Evolutionary conservation across 495 filamentous ascomycete genomes (phyloP), one percentile per base, ranked within the genome.

Genomic region (Hyaloscypha bicolor): DNA sequence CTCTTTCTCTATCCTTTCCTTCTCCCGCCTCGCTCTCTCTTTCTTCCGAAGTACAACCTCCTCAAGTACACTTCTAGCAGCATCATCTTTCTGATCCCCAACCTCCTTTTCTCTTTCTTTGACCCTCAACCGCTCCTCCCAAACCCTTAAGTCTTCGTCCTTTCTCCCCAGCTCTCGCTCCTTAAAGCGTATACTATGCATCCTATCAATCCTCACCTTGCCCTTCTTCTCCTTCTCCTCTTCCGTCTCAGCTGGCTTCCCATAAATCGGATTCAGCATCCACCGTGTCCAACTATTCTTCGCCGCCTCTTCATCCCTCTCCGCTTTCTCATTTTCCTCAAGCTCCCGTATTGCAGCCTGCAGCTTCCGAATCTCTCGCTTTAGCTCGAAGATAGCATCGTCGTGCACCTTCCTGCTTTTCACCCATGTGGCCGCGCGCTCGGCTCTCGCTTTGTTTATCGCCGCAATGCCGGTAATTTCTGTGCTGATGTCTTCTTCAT

Each of bases 181-280:
- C 68, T 74, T 78, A 62, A 76, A 64, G 53, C 72, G 69, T 66
- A 67, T 72, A 63, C 71, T 63, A 59, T 71, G 71, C 69, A 59
- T 73, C 65, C 76, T 76, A 68, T 75, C 73, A 70, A 71, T 67
- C 55, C 65, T 75, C 59, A 56, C 63, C 53, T 71, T 73, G 52
- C 72, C 73, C 60, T 75, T 76, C 16, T 60, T 52, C 67, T 57
- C 71, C 59, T 75, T 77, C 62, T 76, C 74, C 55, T 77, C 72
- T 33, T 75, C 72, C 35, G 58, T 73, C 22, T 73, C 67, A 69
- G 69, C 69, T 29, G 35, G 55, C 62, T 69, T 70, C 64, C 74
- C 72, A 56, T 66, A 68, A 42, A 75, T 68, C 52, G 66, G 60
- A 55, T 64, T 73, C 53, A 76, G 45, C 62, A 76, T 58, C 76